Evolutionary conservation across 768 basidiomycete genomes (phyloP).

Genomic region (Mycena crocata): DNA sequence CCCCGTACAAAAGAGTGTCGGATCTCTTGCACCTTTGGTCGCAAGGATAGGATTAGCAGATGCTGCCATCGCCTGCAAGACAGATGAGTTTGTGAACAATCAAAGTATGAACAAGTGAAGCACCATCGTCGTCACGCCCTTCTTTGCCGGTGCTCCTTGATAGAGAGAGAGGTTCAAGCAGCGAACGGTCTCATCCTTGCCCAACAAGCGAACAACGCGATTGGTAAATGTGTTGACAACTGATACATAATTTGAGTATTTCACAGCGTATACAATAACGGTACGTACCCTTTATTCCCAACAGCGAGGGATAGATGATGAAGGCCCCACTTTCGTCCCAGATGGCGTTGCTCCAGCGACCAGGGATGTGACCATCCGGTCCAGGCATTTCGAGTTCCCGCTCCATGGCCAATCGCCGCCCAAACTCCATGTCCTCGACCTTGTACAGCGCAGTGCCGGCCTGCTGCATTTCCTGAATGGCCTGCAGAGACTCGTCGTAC

Average conservation of each 20-base stretch:
- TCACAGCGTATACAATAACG: neutral
- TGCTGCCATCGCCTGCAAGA: conserved; percentile 86
- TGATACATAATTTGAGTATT: conserved; percentile 42
- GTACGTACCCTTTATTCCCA: conserved; percentile 90
- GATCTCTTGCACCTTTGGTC: conserved; percentile 86
- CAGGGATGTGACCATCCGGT: conserved; percentile 77
- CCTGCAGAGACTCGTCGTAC: conserved; percentile 93
- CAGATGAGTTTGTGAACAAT: conserved; percentile 26
- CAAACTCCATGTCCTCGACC: conserved; percentile 99
- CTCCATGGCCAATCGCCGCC: conserved; percentile 93
- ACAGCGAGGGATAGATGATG: conserved; percentile 90
- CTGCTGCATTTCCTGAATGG: conserved; percentile 99
- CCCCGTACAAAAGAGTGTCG: conserved; percentile 92
- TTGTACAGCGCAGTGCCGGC: conserved; percentile 93
- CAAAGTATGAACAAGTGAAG: no score
- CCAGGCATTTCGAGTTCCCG: conserved; percentile 89
- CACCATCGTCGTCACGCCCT: conserved; percentile 83
- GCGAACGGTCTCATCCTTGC: conserved; percentile 93
- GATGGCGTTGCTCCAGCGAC: conserved; percentile 88
- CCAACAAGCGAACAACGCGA: conserved; percentile 86
- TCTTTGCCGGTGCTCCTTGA: conserved; percentile 94
- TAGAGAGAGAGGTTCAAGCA: conserved; percentile 92
- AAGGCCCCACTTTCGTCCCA: conserved; percentile 99
- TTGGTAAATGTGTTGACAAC: conserved; percentile 97
- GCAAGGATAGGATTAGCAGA: conserved; percentile 96